phyloP scores from a whole-genome alignment of 331 rosid genomes.

The Erythrophleum ivorense region DNA sequence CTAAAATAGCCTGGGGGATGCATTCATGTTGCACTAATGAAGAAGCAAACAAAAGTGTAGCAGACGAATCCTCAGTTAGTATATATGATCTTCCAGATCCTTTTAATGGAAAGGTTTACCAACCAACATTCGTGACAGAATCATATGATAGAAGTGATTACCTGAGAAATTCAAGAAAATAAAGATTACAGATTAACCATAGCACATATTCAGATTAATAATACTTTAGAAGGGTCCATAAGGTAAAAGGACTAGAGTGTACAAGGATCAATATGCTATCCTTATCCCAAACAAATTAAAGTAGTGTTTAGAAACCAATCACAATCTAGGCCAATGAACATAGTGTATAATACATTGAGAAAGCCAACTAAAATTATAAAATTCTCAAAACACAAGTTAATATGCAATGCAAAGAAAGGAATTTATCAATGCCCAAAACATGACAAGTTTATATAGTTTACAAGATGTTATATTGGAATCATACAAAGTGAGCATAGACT shows the following conservation, averaged over 20 bases:
- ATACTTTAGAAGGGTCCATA: neutral
- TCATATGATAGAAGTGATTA: slow-evolving; percentile 77
- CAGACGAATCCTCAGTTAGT: slow-evolving; percentile 85
- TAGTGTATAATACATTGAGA: neutral
- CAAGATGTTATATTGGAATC: neutral
- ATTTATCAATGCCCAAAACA: neutral
- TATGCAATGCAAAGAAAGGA: too few relatives aligned
- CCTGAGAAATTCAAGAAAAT: slow-evolving; percentile 53
- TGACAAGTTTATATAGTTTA: neutral
- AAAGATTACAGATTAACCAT: slow-evolving; percentile 6
- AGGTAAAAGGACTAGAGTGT: neutral
- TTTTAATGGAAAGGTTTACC: slow-evolving; percentile 73
- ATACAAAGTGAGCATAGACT: neutral
- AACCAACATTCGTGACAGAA: slow-evolving; percentile 66
- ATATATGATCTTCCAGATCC: slow-evolving; percentile 75
- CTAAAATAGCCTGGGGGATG: slow-evolving; percentile 94
- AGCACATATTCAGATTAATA: slow-evolving; percentile 9
- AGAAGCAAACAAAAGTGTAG: slow-evolving; percentile 79
- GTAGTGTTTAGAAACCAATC: neutral
- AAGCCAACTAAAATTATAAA: neutral
- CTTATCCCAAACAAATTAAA: neutral
- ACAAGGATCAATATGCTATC: slow-evolving; percentile 16
- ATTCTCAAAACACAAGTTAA: neutral
- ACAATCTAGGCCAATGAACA: slow-evolving; percentile 1
- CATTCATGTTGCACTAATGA: slow-evolving; percentile 97